Percentiles rank a stretch among this genome's conserved stretches.
Evolutionary conservation across 164 flowering plant genomes (phyloP).

Genomic region (Nelumbo lutea): DNA sequence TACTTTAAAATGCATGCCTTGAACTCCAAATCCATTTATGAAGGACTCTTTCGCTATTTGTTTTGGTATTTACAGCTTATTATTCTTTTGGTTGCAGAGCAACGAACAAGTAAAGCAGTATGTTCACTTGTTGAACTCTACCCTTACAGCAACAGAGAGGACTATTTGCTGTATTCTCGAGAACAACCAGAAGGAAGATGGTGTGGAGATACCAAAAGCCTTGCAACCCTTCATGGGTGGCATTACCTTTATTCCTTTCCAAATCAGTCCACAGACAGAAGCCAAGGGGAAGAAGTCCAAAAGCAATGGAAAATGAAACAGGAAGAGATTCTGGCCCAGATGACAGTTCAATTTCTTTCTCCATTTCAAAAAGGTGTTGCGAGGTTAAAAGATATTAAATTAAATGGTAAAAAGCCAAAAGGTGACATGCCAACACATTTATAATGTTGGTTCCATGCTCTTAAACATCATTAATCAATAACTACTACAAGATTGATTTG

Average conservation of each 20-base stretch:
- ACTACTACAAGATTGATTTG: too few species aligned
- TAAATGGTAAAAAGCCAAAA: too few species aligned
- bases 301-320: background rate
- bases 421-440: too few species aligned
- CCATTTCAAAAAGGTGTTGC: too few species aligned
- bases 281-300: constrained; percentile 71
- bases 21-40: background rate
- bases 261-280: constrained; percentile 36
- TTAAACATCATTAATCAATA: too few species aligned
- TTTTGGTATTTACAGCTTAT: background rate
- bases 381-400: too few species aligned
- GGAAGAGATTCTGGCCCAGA: background rate
- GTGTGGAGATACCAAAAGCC: constrained; percentile 68
- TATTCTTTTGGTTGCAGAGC: constrained; percentile 37
- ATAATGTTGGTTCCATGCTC: too few species aligned
- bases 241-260: constrained; percentile 68
- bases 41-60: background rate
- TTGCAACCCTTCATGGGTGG: constrained; percentile 75
- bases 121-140: constrained; percentile 83
- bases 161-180: constrained; percentile 92
- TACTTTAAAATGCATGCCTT: background rate
- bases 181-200: constrained; percentile 85
- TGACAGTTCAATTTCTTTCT: too few species aligned
- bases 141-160: constrained; percentile 94
- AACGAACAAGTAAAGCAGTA: constrained; percentile 81